phyloP scores from a whole-genome alignment of 1,284 basidiomycete genomes.

The Sanghuangporus weigelae region DNA sequence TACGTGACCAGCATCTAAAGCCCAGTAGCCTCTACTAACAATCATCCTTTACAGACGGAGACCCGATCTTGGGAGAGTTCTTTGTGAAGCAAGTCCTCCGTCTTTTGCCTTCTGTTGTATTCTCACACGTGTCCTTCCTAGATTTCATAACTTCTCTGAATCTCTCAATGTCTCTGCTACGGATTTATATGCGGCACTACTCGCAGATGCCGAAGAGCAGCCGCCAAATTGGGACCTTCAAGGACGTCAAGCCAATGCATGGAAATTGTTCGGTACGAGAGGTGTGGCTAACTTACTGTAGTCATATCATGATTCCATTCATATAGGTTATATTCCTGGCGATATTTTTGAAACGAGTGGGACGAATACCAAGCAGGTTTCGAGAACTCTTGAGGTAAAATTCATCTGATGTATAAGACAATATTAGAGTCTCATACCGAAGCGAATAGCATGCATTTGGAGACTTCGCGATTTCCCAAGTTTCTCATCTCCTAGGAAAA shows the following conservation, averaged over 20 bases:
- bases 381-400: conserved; percentile 51
- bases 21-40: not conserved
- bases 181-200: conserved; percentile 47
- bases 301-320: not conserved
- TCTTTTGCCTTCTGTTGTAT: not conserved
- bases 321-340: conserved; percentile 46
- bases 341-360: conserved; percentile 49
- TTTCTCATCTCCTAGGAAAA: conserved; percentile 48
- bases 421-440: conserved; percentile 1
- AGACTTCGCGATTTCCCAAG: conserved; percentile 62
- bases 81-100: conserved; percentile 49
- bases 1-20: conserved; percentile 28
- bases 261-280: conserved; percentile 43
- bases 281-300: conserved; percentile 5
- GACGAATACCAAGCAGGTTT: conserved; percentile 56
- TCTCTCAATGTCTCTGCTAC: conserved; percentile 41
- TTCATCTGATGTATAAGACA: not conserved
- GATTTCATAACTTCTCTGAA: conserved; percentile 43
- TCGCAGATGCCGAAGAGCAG: conserved; percentile 53
- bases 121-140: conserved; percentile 21
- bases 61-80: conserved; percentile 61
- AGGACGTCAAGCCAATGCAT: conserved; percentile 52
- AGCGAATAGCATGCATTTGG: conserved; percentile 49
- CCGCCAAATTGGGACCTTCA: conserved; percentile 59
- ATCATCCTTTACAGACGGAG: conserved; percentile 40